Evolutionary conservation across 805 yeast genomes (phyloP).

Genomic region (Starmera quercuum): DNA sequence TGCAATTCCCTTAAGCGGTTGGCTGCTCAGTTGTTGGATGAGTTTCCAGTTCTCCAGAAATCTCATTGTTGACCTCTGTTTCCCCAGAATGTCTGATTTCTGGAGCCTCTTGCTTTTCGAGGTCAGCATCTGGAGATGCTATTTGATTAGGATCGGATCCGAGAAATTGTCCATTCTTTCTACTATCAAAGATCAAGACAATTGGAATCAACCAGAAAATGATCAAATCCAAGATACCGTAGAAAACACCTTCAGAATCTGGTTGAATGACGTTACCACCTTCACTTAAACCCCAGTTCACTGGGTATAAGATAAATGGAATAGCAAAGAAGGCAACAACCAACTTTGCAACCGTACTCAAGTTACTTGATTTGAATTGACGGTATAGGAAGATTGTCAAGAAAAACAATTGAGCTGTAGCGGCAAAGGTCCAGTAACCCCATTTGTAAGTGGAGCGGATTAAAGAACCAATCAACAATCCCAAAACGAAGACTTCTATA

Average conservation of each 20-base stretch:
- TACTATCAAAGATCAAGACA: conserved; percentile 15
- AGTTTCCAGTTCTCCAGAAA: too few species aligned
- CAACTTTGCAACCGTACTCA: neutral
- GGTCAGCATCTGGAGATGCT: too few species aligned
- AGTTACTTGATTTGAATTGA: conserved; percentile 16
- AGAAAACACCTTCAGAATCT: conserved; percentile 46
- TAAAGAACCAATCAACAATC: conserved; percentile 48
- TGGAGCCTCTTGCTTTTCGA: neutral
- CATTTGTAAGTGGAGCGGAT: conserved; percentile 52
- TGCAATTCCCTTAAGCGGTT: too few species aligned
- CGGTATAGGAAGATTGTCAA: conserved; percentile 21
- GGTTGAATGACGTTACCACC: conserved; percentile 50
- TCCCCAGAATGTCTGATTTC: neutral
- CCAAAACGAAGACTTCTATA: conserved; percentile 42
- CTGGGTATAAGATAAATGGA: conserved; percentile 35
- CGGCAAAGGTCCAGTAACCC: conserved; percentile 60
- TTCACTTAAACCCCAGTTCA: conserved; percentile 44
- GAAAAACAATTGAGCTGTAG: conserved; percentile 33
- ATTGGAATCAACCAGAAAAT: conserved; percentile 36
- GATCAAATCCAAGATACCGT: conserved; percentile 42
- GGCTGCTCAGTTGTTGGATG: too few species aligned
- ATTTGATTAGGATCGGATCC: neutral
- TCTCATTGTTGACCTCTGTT: neutral
- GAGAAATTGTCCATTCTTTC: conserved; percentile 11
- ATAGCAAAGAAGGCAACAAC: conserved; percentile 22